A percentile compares a stretch with the other conserved stretches of the same genome.
Conservation (phyloP, 352 stramenopile species). For the Phytophthora fragariaefolia region DNA sequence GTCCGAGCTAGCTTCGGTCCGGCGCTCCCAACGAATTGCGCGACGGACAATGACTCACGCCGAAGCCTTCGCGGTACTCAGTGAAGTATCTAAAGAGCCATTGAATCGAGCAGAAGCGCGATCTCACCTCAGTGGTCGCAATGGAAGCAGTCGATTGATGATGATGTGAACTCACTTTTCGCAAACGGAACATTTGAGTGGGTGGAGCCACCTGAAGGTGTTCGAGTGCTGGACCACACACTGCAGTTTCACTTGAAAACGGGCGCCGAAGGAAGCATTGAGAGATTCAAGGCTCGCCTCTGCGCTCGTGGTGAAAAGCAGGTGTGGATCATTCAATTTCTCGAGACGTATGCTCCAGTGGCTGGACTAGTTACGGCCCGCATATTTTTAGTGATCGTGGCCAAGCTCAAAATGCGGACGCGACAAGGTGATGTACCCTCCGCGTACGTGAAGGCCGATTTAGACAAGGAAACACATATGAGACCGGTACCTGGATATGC, state of each 20-base stretch:
- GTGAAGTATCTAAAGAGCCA: not conserved
- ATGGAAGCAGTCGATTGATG: constrained; percentile 5
- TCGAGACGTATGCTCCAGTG: constrained; percentile 1
- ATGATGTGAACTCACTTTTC: not conserved
- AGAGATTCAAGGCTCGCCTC: not conserved
- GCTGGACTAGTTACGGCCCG: not conserved
- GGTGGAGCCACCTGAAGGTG: not conserved
- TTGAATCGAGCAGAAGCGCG: not conserved
- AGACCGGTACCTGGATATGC: no score
- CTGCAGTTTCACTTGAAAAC: constrained; percentile 6
- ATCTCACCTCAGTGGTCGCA: constrained; percentile 1
- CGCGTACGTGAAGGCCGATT: no score
- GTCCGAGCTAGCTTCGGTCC: not conserved
- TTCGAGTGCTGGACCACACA: not conserved
- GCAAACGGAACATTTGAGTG: not conserved
- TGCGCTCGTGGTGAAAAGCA: constrained; percentile 8
- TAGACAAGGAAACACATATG: no score
- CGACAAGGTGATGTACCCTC: no score
- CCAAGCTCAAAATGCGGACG: no score
- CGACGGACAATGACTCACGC: not conserved
- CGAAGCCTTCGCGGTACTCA: not conserved
- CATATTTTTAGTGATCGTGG: not conserved
- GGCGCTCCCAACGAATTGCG: not conserved
- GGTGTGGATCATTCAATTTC: not conserved
- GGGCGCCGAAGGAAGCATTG: not conserved